A percentile compares a stretch with the other conserved stretches of the same genome.
phyloP scores from a whole-genome alignment of 495 filamentous ascomycete genomes.

The Aspergillus nidulans region DNA sequence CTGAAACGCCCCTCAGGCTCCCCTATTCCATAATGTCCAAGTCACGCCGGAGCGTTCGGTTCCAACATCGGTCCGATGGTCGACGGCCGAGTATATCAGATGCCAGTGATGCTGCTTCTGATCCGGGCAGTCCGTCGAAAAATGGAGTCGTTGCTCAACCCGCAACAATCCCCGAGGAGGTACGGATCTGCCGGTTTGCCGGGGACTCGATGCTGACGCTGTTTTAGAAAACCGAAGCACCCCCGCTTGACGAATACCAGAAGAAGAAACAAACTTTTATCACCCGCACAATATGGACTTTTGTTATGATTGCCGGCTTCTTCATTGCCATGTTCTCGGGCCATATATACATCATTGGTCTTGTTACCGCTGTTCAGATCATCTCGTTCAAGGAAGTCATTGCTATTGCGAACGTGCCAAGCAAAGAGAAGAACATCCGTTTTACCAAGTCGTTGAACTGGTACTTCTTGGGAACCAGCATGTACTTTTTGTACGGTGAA shows the following conservation, averaged over 20 bases:
- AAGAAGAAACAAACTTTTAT: slow-evolving; percentile 99
- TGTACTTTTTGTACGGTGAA: slow-evolving; percentile 99
- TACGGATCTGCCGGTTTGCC: slow-evolving; percentile 15
- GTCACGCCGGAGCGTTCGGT: slow-evolving; percentile 78
- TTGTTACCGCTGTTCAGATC: slow-evolving; percentile 91
- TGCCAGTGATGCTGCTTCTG: slow-evolving; percentile 69
- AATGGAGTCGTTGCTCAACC: slow-evolving; percentile 42
- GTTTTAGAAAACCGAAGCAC: slow-evolving; percentile 37
- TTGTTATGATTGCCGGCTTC: slow-evolving; percentile 94
- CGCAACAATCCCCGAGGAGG: slow-evolving; percentile 49
- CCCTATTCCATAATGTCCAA: slow-evolving; percentile 55
- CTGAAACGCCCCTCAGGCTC: slow-evolving; percentile 2
- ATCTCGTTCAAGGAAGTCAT: slow-evolving; percentile 99
- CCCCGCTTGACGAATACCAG: slow-evolving; percentile 72
- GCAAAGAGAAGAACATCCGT: slow-evolving; percentile 79
- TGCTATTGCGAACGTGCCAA: slow-evolving; percentile 92
- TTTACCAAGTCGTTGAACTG: slow-evolving; percentile 97
- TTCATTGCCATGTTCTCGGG: slow-evolving; percentile 88
- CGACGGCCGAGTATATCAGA: slow-evolving; percentile 71
- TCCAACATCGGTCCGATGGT: slow-evolving; percentile 58
- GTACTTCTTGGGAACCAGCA: slow-evolving; percentile 97
- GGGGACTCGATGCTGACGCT: slow-evolving; percentile 13
- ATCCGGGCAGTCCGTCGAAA: slow-evolving; percentile 52
- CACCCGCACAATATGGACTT: slow-evolving; percentile 94
- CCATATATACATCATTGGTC: slow-evolving; percentile 91